These are phyloP conservation scores for Trichophyton benhamiae DNA, from an alignment of 2,329 filamentous ascomycete genomes.

Conservation along the genomic window DNA sequence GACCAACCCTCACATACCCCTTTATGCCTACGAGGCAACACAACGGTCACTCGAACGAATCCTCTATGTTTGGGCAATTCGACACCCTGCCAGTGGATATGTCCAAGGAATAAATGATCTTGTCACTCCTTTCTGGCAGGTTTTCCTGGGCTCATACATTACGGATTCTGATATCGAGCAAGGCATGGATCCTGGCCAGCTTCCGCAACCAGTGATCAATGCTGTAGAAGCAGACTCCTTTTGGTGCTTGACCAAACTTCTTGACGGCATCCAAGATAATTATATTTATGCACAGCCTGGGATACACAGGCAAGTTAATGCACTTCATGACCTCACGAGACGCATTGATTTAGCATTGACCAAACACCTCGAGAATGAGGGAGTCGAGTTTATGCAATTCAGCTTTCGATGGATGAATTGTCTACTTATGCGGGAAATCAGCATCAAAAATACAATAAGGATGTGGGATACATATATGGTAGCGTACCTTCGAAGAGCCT, in stretches of 20 bases:
- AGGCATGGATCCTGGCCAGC: constrained; percentile 91
- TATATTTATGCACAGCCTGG: constrained; percentile 97
- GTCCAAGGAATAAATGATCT: constrained; percentile 98
- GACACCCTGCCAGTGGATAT: constrained; percentile 93
- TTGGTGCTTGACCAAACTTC: constrained; percentile 92
- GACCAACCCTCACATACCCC: constrained; percentile 87
- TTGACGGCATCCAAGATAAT: constrained; percentile 98
- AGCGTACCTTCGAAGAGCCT: constrained; percentile 15
- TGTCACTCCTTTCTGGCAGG: constrained; percentile 95
- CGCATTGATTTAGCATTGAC: constrained; percentile 75
- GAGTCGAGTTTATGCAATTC: constrained; percentile 97
- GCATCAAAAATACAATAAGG: constrained; percentile 86
- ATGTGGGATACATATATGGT: constrained; percentile 99
- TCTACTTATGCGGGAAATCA: constrained; percentile 92
- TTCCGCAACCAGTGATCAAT: constrained; percentile 81
- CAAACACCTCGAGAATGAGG: constrained; percentile 78
- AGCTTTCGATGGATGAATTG: constrained; percentile 99
- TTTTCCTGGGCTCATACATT: constrained; percentile 88
- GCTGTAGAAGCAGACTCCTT: constrained; percentile 96
- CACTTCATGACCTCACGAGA: constrained; percentile 76
- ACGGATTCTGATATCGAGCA: constrained; percentile 84
- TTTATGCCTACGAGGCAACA: constrained; percentile 93
- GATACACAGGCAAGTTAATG: constrained; percentile 85
- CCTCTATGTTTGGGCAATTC: constrained; percentile 92
- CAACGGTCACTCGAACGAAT: constrained; percentile 90